A percentile compares a stretch with the other conserved stretches of the same genome.
These are phyloP conservation scores for Cylindrodendrum hubeiense DNA, from an alignment of 2,329 filamentous ascomycete genomes.

Conservation along the genomic window DNA sequence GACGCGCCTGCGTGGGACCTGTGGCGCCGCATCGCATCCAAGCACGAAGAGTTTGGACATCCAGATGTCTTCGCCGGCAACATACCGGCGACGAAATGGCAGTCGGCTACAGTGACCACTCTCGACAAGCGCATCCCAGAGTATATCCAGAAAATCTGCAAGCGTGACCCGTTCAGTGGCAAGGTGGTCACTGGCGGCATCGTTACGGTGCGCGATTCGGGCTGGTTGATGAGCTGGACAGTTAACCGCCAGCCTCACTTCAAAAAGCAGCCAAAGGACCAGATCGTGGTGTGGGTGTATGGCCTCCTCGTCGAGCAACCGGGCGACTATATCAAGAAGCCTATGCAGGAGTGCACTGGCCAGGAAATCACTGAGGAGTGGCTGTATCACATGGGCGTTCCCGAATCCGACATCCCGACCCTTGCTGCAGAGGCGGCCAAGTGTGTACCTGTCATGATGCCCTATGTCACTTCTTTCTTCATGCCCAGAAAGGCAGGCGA, in stretches of 20 bases:
- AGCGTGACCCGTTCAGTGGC: conserved; percentile 45
- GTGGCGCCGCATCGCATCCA: conserved; percentile 27
- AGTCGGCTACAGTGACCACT: conserved; percentile 56
- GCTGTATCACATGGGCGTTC: conserved; percentile 30
- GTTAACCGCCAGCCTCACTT: conserved; percentile 32
- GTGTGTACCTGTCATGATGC: conserved; percentile 32
- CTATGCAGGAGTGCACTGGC: conserved; percentile 31
- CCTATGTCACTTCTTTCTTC: conserved; percentile 30
- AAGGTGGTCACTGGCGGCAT: conserved; percentile 52
- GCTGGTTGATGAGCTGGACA: conserved; percentile 31
- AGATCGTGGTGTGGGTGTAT: conserved; percentile 26
- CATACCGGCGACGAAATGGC: conserved; percentile 48
- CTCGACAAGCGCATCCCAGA: conserved; percentile 42
- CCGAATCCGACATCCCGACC: conserved; percentile 18
- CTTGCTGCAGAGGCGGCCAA: conserved; percentile 26
- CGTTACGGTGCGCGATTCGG: conserved; percentile 39
- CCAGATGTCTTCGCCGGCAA: conserved; percentile 28
- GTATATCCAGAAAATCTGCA: conserved; percentile 36
- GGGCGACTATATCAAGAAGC: conserved; percentile 31
- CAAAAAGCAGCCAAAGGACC: conserved; percentile 28
- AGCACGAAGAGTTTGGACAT: conserved; percentile 21
- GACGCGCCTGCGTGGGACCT: conserved; percentile 30
- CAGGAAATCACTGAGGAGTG: conserved; percentile 29
- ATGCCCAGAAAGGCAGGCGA: conserved; percentile 29
- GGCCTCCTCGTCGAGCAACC: conserved; percentile 26